A percentile compares a stretch with the other conserved stretches of the same genome.
phyloP scores from a whole-genome alignment of 257 asterid genomes.

The Ocimum tenuiflorum region DNA sequence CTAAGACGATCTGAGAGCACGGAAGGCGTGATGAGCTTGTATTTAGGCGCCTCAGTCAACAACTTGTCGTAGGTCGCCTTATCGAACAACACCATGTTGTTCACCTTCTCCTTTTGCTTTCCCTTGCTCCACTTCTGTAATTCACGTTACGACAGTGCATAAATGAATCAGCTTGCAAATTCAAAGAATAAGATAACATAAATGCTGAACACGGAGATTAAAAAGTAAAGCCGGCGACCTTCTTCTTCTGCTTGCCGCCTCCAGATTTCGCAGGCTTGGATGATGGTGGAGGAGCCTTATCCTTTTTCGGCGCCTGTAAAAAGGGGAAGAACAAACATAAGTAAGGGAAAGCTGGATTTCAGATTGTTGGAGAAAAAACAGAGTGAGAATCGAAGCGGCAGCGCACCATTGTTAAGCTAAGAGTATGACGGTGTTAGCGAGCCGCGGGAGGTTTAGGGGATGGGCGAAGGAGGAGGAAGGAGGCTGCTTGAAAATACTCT shows the following conservation, averaged over 20 bases:
- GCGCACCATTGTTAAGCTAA: slow-evolving; percentile 27
- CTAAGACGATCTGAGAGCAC: slow-evolving; percentile 84
- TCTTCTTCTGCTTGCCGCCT: slow-evolving; percentile 95
- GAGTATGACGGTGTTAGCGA: neutral
- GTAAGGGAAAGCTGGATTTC: neutral
- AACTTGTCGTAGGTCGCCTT: slow-evolving; percentile 81
- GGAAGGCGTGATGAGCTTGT: slow-evolving; percentile 91
- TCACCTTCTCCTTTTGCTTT: slow-evolving; percentile 95
- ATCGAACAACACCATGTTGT: slow-evolving; percentile 87
- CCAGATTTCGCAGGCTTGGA: slow-evolving; percentile 91
- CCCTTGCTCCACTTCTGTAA: slow-evolving; percentile 66
- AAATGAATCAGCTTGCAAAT: neutral
- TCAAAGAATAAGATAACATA: neutral
- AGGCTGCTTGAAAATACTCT: neutral
- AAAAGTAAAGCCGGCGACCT: slow-evolving; percentile 30
- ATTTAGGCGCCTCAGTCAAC: slow-evolving; percentile 74
- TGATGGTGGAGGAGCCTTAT: slow-evolving; percentile 80
- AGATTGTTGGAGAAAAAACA: neutral
- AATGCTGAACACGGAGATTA: neutral
- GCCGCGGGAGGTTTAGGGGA: neutral
- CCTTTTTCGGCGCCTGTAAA: slow-evolving; percentile 91
- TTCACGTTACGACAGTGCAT: neutral
- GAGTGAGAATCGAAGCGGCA: neutral
- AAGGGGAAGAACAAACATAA: neutral
- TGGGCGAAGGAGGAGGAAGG: neutral